A percentile compares a stretch with the other conserved stretches of the same genome.
These are phyloP conservation scores for Theobroma cacao DNA, from an alignment of 345 rosid genomes.

Conservation along the genomic window DNA sequence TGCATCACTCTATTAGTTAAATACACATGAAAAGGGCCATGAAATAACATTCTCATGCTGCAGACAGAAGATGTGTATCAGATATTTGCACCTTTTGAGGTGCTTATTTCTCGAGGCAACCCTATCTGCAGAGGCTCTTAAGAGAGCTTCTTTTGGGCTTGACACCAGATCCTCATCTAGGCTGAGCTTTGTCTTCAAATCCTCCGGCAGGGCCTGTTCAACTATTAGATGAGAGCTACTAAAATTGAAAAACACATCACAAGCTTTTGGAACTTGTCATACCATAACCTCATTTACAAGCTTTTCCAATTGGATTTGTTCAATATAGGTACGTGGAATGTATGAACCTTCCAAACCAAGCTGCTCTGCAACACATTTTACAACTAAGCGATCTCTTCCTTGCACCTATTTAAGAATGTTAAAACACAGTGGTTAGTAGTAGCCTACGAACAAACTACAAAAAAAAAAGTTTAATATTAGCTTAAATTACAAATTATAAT, in stretches of 20 bases:
- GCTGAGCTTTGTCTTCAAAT: slow-evolving; percentile 76
- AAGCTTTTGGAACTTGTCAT: slow-evolving; percentile 26
- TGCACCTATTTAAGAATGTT: slow-evolving; percentile 65
- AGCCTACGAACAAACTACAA: not conserved
- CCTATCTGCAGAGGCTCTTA: slow-evolving; percentile 67
- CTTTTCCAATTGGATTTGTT: slow-evolving; percentile 87
- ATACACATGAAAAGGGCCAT: not conserved
- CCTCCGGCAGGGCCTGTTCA: slow-evolving; percentile 77
- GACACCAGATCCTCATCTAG: slow-evolving; percentile 79
- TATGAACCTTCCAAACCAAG: slow-evolving; percentile 82
- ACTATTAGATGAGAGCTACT: slow-evolving; percentile 18
- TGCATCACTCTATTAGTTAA: slow-evolving; percentile 16
- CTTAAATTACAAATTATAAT: not conserved
- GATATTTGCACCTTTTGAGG: slow-evolving; percentile 54
- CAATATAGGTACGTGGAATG: slow-evolving; percentile 82
- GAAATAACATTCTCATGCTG: not conserved
- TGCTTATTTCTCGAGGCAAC: slow-evolving; percentile 68
- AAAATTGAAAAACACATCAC: not conserved
- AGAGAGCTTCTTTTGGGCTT: slow-evolving; percentile 81
- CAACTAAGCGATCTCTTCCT: slow-evolving; percentile 80
- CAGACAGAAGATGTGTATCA: not conserved
- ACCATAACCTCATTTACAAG: slow-evolving; percentile 87
- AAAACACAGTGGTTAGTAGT: not conserved
- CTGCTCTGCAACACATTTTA: slow-evolving; percentile 64
- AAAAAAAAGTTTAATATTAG: not conserved